Evolutionary conservation across 2,329 filamentous ascomycete species (phyloP).

Genomic region (Calonectria leucothoes): DNA sequence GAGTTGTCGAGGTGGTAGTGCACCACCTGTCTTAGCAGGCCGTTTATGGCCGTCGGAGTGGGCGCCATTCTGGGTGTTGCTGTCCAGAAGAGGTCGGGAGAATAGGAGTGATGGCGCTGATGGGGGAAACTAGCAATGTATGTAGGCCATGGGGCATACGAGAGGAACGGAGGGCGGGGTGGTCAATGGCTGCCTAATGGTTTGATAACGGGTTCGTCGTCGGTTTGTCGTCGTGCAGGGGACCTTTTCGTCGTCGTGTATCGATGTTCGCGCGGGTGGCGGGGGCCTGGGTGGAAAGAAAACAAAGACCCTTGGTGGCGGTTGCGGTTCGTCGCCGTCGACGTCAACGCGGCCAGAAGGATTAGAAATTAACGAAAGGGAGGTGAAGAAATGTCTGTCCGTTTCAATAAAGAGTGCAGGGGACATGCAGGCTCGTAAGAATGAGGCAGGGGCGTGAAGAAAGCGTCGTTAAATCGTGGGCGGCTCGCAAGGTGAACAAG

Average conservation of each 20-base stretch:
- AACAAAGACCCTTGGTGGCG: conserved; percentile 39
- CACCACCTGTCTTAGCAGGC: conserved; percentile 69
- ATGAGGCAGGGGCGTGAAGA: conserved; percentile 7
- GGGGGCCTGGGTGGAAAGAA: conserved; percentile 40
- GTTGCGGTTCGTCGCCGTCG: conserved; percentile 31
- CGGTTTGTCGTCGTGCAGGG: conserved; percentile 17
- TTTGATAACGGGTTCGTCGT: conserved; percentile 3
- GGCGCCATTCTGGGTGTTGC: conserved; percentile 61
- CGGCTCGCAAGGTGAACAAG: conserved; percentile 38
- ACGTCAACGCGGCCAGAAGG: conserved; percentile 27
- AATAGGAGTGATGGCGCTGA: conserved; percentile 28
- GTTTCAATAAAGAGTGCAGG: neutral
- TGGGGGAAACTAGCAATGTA: conserved; percentile 36
- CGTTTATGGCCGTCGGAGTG: conserved; percentile 60
- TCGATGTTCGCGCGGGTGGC: conserved; percentile 39
- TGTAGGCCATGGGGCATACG: conserved; percentile 42
- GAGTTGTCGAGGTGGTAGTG: conserved; percentile 88
- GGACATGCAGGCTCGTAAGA: neutral
- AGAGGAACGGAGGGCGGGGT: conserved; percentile 1
- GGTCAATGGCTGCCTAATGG: conserved; percentile 17
- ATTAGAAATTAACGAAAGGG: conserved; percentile 38
- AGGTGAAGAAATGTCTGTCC: conserved; percentile 1
- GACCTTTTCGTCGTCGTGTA: conserved; percentile 32
- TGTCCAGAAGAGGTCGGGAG: conserved; percentile 30
- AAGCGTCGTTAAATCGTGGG: conserved; percentile 30